phyloP scores from a whole-genome alignment of 2,329 filamentous ascomycete species.

The Teratosphaeria viscida region DNA sequence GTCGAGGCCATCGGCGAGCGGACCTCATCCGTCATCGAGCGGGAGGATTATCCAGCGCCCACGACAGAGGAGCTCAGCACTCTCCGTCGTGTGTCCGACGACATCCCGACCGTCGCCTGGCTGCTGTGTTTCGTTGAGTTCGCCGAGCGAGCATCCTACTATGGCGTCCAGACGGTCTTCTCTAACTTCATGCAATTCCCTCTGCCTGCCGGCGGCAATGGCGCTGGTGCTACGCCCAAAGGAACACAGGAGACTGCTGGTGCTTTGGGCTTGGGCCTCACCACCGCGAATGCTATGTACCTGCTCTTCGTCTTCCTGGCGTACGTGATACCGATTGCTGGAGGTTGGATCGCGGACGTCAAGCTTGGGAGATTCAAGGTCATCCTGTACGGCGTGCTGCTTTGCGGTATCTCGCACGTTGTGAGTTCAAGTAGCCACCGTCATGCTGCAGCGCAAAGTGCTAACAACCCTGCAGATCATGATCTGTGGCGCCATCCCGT shows the following conservation, averaged over 20 bases:
- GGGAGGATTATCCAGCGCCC: slow-evolving; percentile 22
- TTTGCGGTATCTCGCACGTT: slow-evolving; percentile 12
- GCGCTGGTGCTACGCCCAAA: slow-evolving; percentile 23
- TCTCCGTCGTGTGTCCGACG: slow-evolving; percentile 41
- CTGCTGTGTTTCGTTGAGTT: slow-evolving; percentile 50
- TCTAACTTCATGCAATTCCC: slow-evolving; percentile 54
- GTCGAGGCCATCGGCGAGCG: slow-evolving; percentile 14
- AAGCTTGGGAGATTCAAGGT: slow-evolving; percentile 10
- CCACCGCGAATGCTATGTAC: slow-evolving; percentile 42
- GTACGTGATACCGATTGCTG: slow-evolving; percentile 40
- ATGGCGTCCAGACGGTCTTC: slow-evolving; percentile 43
- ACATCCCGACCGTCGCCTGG: slow-evolving; percentile 44
- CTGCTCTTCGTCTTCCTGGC: slow-evolving; percentile 49
- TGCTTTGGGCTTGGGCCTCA: slow-evolving; percentile 49
- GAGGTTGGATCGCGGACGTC: slow-evolving; percentile 12
- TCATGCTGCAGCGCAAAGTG: background rate
- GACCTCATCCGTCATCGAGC: slow-evolving; percentile 9
- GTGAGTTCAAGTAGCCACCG: background rate
- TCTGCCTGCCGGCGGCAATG: slow-evolving; percentile 37
- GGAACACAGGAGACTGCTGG: slow-evolving; percentile 36
- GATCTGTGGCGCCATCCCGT: slow-evolving; percentile 10
- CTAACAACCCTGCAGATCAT: slow-evolving; percentile 2
- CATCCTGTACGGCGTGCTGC: slow-evolving; percentile 11
- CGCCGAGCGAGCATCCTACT: slow-evolving; percentile 51
- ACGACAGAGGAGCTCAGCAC: slow-evolving; percentile 38